These are phyloP conservation scores for Crucibulum laeve DNA, from an alignment of 768 basidiomycete genomes.

Conservation along the genomic window DNA sequence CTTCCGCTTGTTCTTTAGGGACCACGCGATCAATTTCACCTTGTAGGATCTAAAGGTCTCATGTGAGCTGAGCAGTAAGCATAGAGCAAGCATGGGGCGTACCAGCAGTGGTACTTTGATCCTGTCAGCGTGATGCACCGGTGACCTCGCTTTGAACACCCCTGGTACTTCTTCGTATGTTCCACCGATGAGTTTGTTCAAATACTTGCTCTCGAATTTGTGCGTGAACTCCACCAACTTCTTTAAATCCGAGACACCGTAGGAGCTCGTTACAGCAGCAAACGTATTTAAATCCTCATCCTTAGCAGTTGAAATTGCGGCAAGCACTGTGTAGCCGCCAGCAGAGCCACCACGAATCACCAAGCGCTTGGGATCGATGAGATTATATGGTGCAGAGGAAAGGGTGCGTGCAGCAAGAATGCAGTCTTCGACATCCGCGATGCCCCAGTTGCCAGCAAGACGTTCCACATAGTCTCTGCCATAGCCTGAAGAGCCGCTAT, in stretches of 20 bases:
- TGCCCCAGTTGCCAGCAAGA: conserved; percentile 65
- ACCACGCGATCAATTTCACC: conserved; percentile 62
- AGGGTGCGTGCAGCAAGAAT: conserved; percentile 51
- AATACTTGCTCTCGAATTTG: conserved; percentile 63
- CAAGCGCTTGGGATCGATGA: conserved; percentile 60
- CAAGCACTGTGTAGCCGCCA: conserved; percentile 69
- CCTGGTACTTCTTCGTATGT: conserved; percentile 50
- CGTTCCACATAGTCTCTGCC: conserved; percentile 64
- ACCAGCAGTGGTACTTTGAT: conserved; percentile 66
- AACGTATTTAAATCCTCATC: conserved; percentile 42
- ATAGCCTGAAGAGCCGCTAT: conserved; percentile 72
- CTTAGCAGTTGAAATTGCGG: conserved; percentile 35
- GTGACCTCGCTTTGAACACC: conserved; percentile 56
- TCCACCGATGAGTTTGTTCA: conserved; percentile 61
- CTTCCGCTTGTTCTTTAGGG: conserved; percentile 59
- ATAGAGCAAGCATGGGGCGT: conserved; percentile 14
- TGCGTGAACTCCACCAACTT: conserved; percentile 60
- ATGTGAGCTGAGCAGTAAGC: neutral
- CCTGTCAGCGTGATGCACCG: conserved; percentile 54
- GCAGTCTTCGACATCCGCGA: conserved; percentile 69
- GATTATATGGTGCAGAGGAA: conserved; percentile 36
- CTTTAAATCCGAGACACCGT: conserved; percentile 63
- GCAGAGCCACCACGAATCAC: conserved; percentile 72
- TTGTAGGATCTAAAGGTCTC: conserved; percentile 54
- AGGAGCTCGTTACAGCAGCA: conserved; percentile 61